Conservation (phyloP, 192 early-diverging fungal species). For the Backusella australiensis region DNA sequence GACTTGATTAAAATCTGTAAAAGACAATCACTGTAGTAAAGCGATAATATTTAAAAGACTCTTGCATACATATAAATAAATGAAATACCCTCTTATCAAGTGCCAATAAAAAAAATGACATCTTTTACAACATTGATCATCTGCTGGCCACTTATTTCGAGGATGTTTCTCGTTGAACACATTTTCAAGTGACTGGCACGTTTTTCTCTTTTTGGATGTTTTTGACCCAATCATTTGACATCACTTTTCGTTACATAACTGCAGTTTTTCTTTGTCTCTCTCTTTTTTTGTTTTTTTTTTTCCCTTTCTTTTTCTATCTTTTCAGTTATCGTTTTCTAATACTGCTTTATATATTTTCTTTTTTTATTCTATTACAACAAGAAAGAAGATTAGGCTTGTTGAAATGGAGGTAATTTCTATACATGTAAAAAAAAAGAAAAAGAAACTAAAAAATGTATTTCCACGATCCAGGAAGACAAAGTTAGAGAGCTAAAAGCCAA, state of each 20-base stretch:
- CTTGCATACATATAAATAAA: too few species aligned
- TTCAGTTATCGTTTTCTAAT: too few species aligned
- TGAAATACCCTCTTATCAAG: neutral
- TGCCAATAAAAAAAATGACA: neutral
- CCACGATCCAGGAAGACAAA: conserved; percentile 9
- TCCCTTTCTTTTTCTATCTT: too few species aligned
- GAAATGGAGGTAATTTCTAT: neutral
- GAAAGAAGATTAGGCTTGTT: too few species aligned
- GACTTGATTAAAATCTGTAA: too few species aligned
- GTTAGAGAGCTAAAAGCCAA: conserved; percentile 38
- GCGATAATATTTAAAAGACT: too few species aligned
- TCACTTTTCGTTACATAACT: neutral
- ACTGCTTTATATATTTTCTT: too few species aligned
- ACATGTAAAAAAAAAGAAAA: neutral
- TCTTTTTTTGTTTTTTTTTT: neutral
- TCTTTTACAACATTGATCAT: neutral
- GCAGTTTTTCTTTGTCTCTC: neutral
- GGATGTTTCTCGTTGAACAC: neutral
- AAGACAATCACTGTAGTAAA: too few species aligned
- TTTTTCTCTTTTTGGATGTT: neutral
- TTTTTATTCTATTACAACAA: too few species aligned
- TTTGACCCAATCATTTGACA: neutral
- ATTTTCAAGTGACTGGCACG: neutral
- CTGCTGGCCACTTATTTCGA: too few species aligned
- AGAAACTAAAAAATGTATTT: too few species aligned